Evolutionary conservation across 2,329 filamentous ascomycete genomes (phyloP).

Genomic region (Fusarium paranaense): DNA sequence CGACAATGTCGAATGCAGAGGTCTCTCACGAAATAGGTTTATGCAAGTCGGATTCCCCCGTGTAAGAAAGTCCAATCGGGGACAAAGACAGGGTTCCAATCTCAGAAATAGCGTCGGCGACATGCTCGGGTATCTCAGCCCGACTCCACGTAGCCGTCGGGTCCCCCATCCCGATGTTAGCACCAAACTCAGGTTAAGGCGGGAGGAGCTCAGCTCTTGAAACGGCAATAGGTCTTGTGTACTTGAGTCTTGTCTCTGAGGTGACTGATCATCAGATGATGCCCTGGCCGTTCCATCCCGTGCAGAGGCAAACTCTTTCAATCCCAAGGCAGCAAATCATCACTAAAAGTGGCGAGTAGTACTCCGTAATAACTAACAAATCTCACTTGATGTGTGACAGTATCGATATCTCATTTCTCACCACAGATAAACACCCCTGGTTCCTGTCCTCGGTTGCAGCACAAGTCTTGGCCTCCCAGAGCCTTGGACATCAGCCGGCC

Average conservation of each 20-base stretch:
- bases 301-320: background rate
- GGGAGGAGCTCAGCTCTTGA: background rate
- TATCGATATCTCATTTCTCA: background rate
- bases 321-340: background rate
- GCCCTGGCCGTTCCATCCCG: background rate
- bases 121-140: background rate
- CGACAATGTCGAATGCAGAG: background rate
- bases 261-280: background rate
- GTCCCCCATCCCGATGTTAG: background rate
- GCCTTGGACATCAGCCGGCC: background rate
- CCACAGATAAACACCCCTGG: background rate
- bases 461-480: background rate
- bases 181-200: background rate
- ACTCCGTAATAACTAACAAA: background rate
- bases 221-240: background rate
- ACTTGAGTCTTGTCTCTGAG: background rate
- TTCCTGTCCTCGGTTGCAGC: background rate
- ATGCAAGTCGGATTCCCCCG: background rate
- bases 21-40: background rate
- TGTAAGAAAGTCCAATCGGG: background rate
- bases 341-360: background rate
- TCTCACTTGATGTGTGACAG: background rate
- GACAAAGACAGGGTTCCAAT: background rate
- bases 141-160: background rate
- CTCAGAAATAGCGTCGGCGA: background rate